Evolutionary conservation across 2,329 filamentous ascomycete genomes (phyloP).

Genomic region (Ascochyta pisi): DNA sequence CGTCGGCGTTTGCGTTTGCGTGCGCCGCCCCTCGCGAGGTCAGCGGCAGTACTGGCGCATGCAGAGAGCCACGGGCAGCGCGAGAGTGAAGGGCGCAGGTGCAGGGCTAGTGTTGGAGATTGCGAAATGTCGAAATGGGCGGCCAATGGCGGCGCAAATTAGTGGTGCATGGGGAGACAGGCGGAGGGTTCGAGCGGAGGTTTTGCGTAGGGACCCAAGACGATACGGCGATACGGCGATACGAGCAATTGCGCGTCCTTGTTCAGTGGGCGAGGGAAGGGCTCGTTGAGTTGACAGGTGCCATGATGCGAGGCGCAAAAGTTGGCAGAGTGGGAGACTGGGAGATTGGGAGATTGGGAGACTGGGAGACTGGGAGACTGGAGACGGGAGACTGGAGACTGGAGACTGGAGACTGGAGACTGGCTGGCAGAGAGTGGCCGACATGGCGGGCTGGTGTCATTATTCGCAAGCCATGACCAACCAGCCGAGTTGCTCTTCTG

Average conservation of each 20-base stretch:
- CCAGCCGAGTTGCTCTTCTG: not conserved
- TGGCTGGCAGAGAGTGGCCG: not conserved
- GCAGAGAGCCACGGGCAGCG: slow-evolving; percentile 23
- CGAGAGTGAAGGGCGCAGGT: slow-evolving; percentile 11
- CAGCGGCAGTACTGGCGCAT: slow-evolving; percentile 33
- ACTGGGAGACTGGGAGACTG: no score
- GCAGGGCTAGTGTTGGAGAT: not conserved
- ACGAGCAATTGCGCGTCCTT: slow-evolving; percentile 4
- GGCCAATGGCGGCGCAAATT: slow-evolving; percentile 22
- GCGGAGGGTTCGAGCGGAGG: slow-evolving; percentile 1
- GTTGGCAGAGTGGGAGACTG: not conserved
- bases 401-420: no score
- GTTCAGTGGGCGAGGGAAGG: not conserved
- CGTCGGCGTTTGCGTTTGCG: slow-evolving; percentile 3
- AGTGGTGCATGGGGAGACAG: slow-evolving; percentile 15
- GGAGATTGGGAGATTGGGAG: no score
- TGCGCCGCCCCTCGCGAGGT: slow-evolving; percentile 41
- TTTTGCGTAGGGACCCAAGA: not conserved
- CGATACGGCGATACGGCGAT: slow-evolving; percentile 9
- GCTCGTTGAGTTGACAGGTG: no score
- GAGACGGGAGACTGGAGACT: no score
- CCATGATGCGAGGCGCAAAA: not conserved
- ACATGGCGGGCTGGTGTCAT: slow-evolving; percentile 11
- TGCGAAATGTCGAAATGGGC: slow-evolving; percentile 13
- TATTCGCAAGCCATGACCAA: slow-evolving; percentile 15